Evolutionary conservation across 108 stramenopile species (phyloP), one percentile per base, ranked within the genome.

Genomic region (Discostella stelligeroides): DNA sequence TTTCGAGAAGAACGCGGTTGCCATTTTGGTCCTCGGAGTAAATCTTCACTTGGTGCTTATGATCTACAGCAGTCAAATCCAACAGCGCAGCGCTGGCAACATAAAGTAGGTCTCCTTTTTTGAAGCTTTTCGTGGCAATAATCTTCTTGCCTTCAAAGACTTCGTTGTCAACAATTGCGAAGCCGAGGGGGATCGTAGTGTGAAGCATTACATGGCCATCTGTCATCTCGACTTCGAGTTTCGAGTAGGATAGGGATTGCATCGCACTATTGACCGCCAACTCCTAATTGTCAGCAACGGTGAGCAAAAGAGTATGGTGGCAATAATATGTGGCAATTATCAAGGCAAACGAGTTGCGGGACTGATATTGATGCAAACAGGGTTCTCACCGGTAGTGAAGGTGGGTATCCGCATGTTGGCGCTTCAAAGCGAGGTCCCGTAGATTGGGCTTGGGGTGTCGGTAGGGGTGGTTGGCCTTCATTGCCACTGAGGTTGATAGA

Each of bases 91-190:
- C 68, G 25, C 62, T 60, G 1, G 68, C 73, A 11, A 60, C 29
- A 34, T 74, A 74, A 14, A 74, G 14, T 8, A 63, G 13, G 27
- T 60, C 68, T 25, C 73, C 73, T 29, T 68, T 34, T 58, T 42
- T 48, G 68, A 49, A 74, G 23, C 27, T 24, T 40, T 61, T 48
- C 23, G 68, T 74, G 2, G 73, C 73, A 13, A 74, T 45, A 21
- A 74, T 74, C 60, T 50, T 70, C 39, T 74, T 70, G 14, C 73
- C 73, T 34, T 68, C 67, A 28, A 48, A 60, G 11, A 41, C 17
- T 15, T 48, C 56, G 40, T 74, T 41, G 30, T 74, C 73, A 17
- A 74, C 73, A 17, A 74, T 61, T 25, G 73, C 68, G 45, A 74
- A 59, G 18, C 73, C 73, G 7, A 37, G 18, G 7, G 73, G 73